phyloP scores from a whole-genome alignment of 1,139 yeast genomes.

The Kodamaea arcana region DNA sequence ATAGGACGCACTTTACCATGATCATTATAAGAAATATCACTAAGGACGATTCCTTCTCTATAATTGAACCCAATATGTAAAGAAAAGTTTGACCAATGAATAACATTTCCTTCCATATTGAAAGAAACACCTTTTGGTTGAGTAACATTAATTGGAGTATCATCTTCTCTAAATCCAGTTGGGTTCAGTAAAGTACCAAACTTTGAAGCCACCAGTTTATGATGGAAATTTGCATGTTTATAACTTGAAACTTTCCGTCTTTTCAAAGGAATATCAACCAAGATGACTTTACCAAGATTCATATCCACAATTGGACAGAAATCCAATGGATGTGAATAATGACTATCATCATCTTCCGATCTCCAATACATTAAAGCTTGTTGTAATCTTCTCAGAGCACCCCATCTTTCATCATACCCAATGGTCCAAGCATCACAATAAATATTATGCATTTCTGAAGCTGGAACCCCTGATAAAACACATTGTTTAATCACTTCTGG shows the following conservation, averaged over 20 bases:
- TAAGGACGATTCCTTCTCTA: conserved; percentile 78
- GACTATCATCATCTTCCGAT: conserved; percentile 74
- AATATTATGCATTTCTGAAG: conserved; percentile 60
- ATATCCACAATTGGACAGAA: conserved; percentile 81
- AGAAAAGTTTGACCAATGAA: conserved; percentile 73
- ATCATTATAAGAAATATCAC: conserved; percentile 69
- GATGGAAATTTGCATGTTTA: conserved; percentile 67
- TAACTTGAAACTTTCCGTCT: conserved; percentile 69
- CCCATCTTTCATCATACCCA: conserved; percentile 84
- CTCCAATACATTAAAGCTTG: conserved; percentile 80
- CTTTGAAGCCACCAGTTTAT: conserved; percentile 56
- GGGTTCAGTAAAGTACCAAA: conserved; percentile 50
- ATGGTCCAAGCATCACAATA: conserved; percentile 87
- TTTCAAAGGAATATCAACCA: conserved; percentile 68
- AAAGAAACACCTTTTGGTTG: conserved; percentile 85
- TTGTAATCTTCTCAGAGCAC: conserved; percentile 68
- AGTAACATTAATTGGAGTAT: conserved; percentile 59
- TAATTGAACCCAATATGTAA: conserved; percentile 80
- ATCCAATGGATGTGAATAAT: conserved; percentile 79
- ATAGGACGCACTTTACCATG: conserved; percentile 68
- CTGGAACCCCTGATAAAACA: conserved; percentile 63
- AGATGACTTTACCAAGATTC: conserved; percentile 63
- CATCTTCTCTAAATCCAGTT: conserved; percentile 53
- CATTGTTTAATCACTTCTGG: conserved; percentile 73
- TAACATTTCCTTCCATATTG: conserved; percentile 61